These are phyloP conservation scores for Puccinia novopanici DNA, from an alignment of 1,284 basidiomycete species.

Conservation along the genomic window DNA sequence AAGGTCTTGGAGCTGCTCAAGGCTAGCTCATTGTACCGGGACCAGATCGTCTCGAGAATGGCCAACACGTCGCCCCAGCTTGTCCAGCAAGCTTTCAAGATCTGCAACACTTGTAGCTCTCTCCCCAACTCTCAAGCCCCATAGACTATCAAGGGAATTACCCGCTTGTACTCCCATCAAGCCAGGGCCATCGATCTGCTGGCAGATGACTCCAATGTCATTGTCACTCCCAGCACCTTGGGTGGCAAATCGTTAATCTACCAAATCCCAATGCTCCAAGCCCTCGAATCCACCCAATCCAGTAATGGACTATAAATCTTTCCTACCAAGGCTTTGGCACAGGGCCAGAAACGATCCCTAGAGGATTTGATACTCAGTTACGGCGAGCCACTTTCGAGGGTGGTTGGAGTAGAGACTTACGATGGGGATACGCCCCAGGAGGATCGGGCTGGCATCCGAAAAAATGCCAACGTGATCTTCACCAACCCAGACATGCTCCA, in stretches of 20 bases:
- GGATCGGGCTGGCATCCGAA: conserved; percentile 59
- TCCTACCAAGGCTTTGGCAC: conserved; percentile 89
- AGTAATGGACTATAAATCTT: conserved; percentile 82
- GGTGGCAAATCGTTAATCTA: conserved; percentile 89
- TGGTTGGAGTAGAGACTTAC: conserved; percentile 72
- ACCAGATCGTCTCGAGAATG: conserved; percentile 66
- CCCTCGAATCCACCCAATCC: conserved; percentile 67
- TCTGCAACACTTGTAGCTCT: conserved; percentile 65
- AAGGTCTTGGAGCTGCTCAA: conserved; percentile 67
- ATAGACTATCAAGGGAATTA: conserved; percentile 68
- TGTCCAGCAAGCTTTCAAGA: conserved; percentile 60
- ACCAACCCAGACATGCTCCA: conserved; percentile 78
- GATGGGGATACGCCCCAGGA: conserved; percentile 84
- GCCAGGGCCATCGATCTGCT: conserved; percentile 74
- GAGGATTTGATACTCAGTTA: conserved; percentile 69
- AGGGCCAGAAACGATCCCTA: conserved; percentile 76
- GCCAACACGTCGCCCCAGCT: conserved; percentile 20
- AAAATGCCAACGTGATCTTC: conserved; percentile 61
- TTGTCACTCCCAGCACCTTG: conserved; percentile 86
- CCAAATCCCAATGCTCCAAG: conserved; percentile 73
- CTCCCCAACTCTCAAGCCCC: conserved; percentile 68
- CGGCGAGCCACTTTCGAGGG: conserved; percentile 66
- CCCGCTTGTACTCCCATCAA: conserved; percentile 75
- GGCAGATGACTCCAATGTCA: conserved; percentile 69
- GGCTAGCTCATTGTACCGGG: conserved; percentile 68